phyloP scores from a whole-genome alignment of 2,329 filamentous ascomycete species.

The Cryphonectria nitschkei region DNA sequence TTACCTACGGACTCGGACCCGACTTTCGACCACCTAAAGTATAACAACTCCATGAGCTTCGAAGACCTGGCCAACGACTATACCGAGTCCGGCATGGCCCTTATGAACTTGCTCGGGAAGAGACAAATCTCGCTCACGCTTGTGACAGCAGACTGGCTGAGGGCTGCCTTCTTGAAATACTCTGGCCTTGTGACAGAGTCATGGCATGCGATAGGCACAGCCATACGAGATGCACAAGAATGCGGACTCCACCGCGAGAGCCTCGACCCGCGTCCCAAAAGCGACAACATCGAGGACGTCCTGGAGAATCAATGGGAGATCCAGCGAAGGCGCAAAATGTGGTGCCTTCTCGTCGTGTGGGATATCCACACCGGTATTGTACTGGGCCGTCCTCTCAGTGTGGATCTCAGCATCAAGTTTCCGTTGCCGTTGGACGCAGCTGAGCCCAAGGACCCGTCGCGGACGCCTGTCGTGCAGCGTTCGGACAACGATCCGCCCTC shows the following conservation, averaged over 20 bases:
- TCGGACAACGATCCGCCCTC: slow-evolving; percentile 58
- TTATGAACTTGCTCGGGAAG: slow-evolving; percentile 60
- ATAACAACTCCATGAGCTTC: slow-evolving; percentile 61
- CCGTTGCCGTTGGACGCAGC: slow-evolving; percentile 58
- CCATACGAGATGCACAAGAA: slow-evolving; percentile 65
- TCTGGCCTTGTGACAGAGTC: slow-evolving; percentile 62
- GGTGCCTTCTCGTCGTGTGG: slow-evolving; percentile 59
- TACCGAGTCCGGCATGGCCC: slow-evolving; percentile 59
- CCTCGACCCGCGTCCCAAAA: slow-evolving; percentile 53
- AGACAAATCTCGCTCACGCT: slow-evolving; percentile 58
- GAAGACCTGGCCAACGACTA: slow-evolving; percentile 65
- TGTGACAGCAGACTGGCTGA: slow-evolving; percentile 60
- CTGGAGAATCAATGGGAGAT: slow-evolving; percentile 63
- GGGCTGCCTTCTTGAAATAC: slow-evolving; percentile 62
- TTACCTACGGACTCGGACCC: slow-evolving; percentile 52
- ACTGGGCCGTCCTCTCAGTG: slow-evolving; percentile 59
- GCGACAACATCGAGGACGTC: slow-evolving; percentile 51
- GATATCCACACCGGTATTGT: slow-evolving; percentile 58
- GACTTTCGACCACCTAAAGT: slow-evolving; percentile 60
- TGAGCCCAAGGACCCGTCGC: slow-evolving; percentile 50
- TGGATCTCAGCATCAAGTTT: slow-evolving; percentile 53
- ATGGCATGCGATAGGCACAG: slow-evolving; percentile 54
- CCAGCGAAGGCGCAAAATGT: slow-evolving; percentile 58
- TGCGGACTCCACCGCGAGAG: slow-evolving; percentile 61
- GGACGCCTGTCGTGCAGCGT: slow-evolving; percentile 52